A percentile compares a stretch with the other conserved stretches of the same genome.
Evolutionary conservation across 495 filamentous ascomycete genomes (phyloP).

Genomic region (Talaromyces proteolyticus): DNA sequence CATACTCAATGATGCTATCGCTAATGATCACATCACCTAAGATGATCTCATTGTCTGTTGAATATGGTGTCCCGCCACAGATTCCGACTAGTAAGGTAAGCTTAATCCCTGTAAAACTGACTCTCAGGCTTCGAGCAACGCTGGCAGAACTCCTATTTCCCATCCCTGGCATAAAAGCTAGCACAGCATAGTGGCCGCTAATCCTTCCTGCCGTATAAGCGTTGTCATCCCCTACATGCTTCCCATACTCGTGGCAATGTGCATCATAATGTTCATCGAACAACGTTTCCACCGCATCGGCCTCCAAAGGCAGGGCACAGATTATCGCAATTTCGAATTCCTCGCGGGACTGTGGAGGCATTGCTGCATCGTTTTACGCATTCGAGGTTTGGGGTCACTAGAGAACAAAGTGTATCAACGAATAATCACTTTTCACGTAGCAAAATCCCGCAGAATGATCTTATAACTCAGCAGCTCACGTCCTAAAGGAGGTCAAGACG

Average conservation of each 20-base stretch:
- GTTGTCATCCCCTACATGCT: slow-evolving; percentile 14
- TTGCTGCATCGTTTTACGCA: neutral
- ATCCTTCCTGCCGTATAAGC: slow-evolving; percentile 19
- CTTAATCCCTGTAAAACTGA: slow-evolving; percentile 13
- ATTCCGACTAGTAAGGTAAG: slow-evolving; percentile 20
- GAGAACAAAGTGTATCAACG: neutral
- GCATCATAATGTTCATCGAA: slow-evolving; percentile 13
- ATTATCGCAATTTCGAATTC: slow-evolving; percentile 23
- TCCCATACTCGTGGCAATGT: slow-evolving; percentile 9
- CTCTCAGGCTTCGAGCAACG: slow-evolving; percentile 9
- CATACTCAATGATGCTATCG: slow-evolving; percentile 25
- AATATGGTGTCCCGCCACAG: slow-evolving; percentile 19
- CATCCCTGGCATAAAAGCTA: slow-evolving; percentile 14
- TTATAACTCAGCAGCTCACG: neutral
- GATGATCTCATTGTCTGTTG: slow-evolving; percentile 14
- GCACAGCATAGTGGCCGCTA: slow-evolving; percentile 16
- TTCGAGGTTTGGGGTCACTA: neutral
- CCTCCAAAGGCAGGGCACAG: slow-evolving; percentile 21
- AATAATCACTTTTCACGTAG: neutral
- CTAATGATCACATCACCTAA: slow-evolving; percentile 41
- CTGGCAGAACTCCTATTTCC: slow-evolving; percentile 14
- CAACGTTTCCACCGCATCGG: slow-evolving; percentile 13
- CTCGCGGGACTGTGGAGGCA: neutral
- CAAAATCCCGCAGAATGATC: neutral
- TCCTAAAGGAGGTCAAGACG: neutral